phyloP scores from a whole-genome alignment of 768 basidiomycete genomes.

The Phaeolepiota aurea region DNA sequence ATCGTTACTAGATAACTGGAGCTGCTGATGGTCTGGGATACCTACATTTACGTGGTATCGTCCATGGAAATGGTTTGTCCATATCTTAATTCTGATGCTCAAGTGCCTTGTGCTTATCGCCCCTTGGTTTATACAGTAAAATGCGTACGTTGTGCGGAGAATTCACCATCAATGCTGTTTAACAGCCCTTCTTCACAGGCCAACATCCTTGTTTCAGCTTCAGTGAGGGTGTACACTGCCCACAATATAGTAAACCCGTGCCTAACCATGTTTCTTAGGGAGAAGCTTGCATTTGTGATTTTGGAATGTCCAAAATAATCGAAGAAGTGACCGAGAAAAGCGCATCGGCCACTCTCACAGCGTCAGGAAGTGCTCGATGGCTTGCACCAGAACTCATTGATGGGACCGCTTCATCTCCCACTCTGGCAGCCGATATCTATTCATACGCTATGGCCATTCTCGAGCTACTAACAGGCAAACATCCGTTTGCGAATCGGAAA shows the following conservation, averaged over 20 bases:
- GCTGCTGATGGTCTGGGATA: conserved; percentile 52
- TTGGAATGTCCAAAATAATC: conserved; percentile 56
- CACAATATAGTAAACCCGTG: not conserved
- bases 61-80: conserved; percentile 54
- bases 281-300: conserved; percentile 51
- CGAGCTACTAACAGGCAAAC: conserved; percentile 45
- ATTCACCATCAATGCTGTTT: conserved; percentile 1
- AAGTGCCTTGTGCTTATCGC: conserved; percentile 1
- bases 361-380: conserved; percentile 47
- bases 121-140: conserved; percentile 31
- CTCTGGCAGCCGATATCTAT: conserved; percentile 44
- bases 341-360: conserved; percentile 37
- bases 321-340: conserved; percentile 46
- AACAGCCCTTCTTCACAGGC: conserved; percentile 24
- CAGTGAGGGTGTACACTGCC: conserved; percentile 22
- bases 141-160: conserved; percentile 39
- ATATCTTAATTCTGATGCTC: conserved; percentile 3
- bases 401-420: conserved; percentile 30
- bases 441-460: conserved; percentile 55
- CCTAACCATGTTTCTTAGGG: conserved; percentile 22
- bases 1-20: conserved; percentile 34
- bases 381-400: conserved; percentile 52
- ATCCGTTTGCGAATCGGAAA: conserved; percentile 41
- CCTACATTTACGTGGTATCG: conserved; percentile 39
- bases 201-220: conserved; percentile 49